Base-by-base conservation (phyloP, 805 yeast genomes). In the Kodamaea lidongshanica region DNA sequence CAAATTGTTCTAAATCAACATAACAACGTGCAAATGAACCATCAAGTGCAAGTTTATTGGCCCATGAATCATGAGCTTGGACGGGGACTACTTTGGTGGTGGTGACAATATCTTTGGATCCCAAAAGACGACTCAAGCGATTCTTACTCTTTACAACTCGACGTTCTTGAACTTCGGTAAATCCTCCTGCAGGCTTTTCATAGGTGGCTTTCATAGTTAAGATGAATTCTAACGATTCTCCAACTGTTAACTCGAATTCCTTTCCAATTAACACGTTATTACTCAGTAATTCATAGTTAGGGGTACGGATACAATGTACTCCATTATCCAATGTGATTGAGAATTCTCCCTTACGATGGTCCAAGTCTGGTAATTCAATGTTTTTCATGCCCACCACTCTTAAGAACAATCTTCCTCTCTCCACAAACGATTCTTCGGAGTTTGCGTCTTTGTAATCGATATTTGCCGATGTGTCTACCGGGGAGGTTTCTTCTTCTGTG, bases 11-110 rank as follows among this genome's bases (percentile, higher is more conserved):
- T 44, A 81, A 79, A 26, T 70, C 70, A 32, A 88, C 63, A 42
- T 79, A 77, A 32, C 82, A 72, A 45, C 89, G 69, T 6, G 86
- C 95, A 65, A 84, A 87, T 20, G 95, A 84, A 2, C 97, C 97
- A 52, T 86, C 94, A 19, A 67, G 65, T 2, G 96, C 95, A 39
- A 86, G 69, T 33, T 72, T 58, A 19, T 63, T 54, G 19, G 70
- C 72, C 80, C 89, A 72, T 2, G 67, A 58, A 57, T 82, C 94
- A 4, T 56, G 53, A 1, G 69, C 61, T 18, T 70, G 65, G 37
- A 64, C 63, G 2, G 77, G 65, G 5, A 77, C 70, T 37, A 65
- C 72, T 40, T 60, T 73, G 30, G 74, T 72, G 2, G 71, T 61
- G 3, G 68, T 64, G 23, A 72, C 46, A 9, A 64, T 44, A 25